Conservation (phyloP, 306 rosid species). For the Phaseolus lunatus region DNA sequence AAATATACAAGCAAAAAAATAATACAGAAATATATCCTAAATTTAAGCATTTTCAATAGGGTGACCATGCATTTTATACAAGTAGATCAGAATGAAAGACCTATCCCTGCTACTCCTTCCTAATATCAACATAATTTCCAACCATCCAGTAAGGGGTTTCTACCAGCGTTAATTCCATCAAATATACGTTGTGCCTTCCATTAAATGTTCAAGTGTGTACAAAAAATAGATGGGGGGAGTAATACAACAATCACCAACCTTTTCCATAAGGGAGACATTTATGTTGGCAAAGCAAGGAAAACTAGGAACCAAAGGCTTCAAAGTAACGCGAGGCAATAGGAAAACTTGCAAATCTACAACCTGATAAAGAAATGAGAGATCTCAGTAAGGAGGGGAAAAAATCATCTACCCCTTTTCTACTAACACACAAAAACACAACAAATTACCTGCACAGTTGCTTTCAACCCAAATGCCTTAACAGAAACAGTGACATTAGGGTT, state of each 20-base stretch:
- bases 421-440: background rate
- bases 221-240: background rate
- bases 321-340: slow-evolving; percentile 78
- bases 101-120: slow-evolving; percentile 5
- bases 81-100: slow-evolving; percentile 21
- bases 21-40: background rate
- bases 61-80: background rate
- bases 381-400: slow-evolving; percentile 31
- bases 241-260: slow-evolving; percentile 63
- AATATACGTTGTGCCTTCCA: slow-evolving; percentile 10
- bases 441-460: slow-evolving; percentile 83
- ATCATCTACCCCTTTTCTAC: background rate
- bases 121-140: slow-evolving; percentile 23
- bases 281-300: slow-evolving; percentile 95
- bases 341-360: slow-evolving; percentile 84
- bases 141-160: slow-evolving; percentile 25
- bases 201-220: slow-evolving; percentile 4
- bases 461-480: slow-evolving; percentile 85
- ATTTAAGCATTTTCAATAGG: slow-evolving; percentile 10
- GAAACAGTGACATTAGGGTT: slow-evolving; percentile 82
- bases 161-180: slow-evolving; percentile 28
- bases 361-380: slow-evolving; percentile 54
- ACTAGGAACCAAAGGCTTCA: slow-evolving; percentile 97
- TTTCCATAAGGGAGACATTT: slow-evolving; percentile 87
- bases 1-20: background rate